phyloP scores from a whole-genome alignment of 306 rosid genomes.

The Rosa lucieae region DNA sequence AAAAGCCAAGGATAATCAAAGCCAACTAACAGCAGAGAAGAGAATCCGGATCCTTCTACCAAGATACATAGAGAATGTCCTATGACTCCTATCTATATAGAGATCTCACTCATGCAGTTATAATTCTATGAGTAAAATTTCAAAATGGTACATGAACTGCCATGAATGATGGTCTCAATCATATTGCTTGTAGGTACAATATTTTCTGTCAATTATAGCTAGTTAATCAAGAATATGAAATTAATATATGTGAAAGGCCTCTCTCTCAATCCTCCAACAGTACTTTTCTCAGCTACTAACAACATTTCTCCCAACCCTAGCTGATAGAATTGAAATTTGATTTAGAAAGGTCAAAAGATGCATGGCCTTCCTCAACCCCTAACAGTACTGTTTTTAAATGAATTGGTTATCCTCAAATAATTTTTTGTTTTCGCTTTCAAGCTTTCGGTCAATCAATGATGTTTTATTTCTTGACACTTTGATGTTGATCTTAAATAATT shows the following conservation, averaged over 20 bases:
- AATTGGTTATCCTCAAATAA: neutral
- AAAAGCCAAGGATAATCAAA: too few species aligned
- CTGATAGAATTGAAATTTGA: neutral
- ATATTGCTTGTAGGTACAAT: neutral
- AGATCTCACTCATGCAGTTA: neutral
- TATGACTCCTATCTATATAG: too few species aligned
- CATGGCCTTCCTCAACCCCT: neutral
- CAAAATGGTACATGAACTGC: neutral
- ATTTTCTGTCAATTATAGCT: neutral
- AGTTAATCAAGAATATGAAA: neutral
- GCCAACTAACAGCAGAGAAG: too few species aligned
- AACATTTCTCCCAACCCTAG: neutral
- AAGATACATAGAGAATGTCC: too few species aligned
- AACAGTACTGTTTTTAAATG: neutral
- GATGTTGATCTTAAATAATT: too few species aligned
- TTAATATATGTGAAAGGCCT: neutral
- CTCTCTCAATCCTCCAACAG: neutral
- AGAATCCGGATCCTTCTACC: too few species aligned
- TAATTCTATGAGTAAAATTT: too few species aligned
- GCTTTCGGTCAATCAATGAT: too few species aligned
- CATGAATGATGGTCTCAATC: neutral
- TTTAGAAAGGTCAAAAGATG: neutral
- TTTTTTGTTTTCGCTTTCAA: too few species aligned
- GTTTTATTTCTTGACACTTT: too few species aligned
- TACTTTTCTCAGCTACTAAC: neutral